Evolutionary conservation across 2,329 filamentous ascomycete species (phyloP), one percentile per base, ranked within the genome.

Genomic region (Paecilomyces niveus): DNA sequence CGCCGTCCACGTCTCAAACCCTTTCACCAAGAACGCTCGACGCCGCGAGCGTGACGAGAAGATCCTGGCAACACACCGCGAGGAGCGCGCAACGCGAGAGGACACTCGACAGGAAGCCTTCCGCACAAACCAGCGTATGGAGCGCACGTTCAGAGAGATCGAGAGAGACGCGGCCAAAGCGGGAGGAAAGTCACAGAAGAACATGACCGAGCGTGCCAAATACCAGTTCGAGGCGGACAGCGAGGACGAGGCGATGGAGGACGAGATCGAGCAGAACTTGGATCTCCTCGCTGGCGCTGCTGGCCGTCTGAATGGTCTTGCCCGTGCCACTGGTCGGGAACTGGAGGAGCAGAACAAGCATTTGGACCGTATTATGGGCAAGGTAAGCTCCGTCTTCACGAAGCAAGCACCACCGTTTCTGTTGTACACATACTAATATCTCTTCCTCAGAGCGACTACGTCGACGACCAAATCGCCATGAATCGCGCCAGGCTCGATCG

Each of bases 221-320:
- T 94, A 89, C 67, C 87, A 89, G 64, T 87, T 94, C 63, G 89
- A 92, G 66, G 87, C 85, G n/a, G 87, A 90, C 60, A 86, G 85
- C 59, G 83, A 85, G 60, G 85, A 86, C 59, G 86, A 88, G 55
- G 81, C 81, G 57, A 87, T 90, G 77, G 86, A 90, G 61, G 84
- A 84, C 61, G 86, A 89, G 69, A 88, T 94, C 60, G 85, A 89
- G 61, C 76, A 80, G 57, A 88, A 88, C 65, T 70, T 87, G 68
- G 82, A 85, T 65, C 78, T 82, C 53, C 74, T 89, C 39, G 74
- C 82, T 57, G 80, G 81, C 58, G 84, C 84, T 58, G 88, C 89
- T 10, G 81, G 82, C 59, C 83, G 88, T 63, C 78, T 96, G 70
- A 92, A 95, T 68, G 78, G 82, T 62, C 79, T 94, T 22, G 89